A percentile compares a stretch with the other conserved stretches of the same genome.
These are phyloP conservation scores for Plantago lanceolata DNA, from an alignment of 305 asterid genomes.

Conservation along the genomic window DNA sequence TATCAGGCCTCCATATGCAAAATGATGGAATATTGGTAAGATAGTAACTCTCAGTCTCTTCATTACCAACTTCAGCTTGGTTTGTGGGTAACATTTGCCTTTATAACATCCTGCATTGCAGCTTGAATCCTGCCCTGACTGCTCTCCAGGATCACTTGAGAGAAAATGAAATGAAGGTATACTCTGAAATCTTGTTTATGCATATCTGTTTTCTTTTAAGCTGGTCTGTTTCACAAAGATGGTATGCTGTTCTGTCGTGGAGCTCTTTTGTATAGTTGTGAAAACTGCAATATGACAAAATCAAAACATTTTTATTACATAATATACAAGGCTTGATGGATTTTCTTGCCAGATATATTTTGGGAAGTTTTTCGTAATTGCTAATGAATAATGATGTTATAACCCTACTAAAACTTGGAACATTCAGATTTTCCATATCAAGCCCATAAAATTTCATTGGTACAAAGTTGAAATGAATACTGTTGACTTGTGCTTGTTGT, in stretches of 20 bases:
- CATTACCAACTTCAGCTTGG: constrained; percentile 11
- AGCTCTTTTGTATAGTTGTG: no score
- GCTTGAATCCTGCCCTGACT: constrained; percentile 88
- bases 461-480: no score
- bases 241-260: neutral
- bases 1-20: constrained; percentile 99
- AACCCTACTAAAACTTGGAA: no score
- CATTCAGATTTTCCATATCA: no score
- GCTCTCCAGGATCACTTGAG: constrained; percentile 81
- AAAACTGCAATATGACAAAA: no score
- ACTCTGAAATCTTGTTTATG: neutral
- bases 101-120: constrained; percentile 33
- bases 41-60: constrained; percentile 3
- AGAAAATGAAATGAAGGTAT: constrained; percentile 90
- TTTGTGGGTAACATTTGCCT: constrained; percentile 22
- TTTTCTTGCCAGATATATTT: no score
- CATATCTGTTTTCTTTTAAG: neutral
- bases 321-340: no score
- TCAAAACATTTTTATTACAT: no score
- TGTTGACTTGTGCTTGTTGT: no score
- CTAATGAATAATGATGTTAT: no score
- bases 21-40: constrained; percentile 92
- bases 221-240: neutral
- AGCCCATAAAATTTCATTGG: no score
- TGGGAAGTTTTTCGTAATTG: no score